phyloP scores from a whole-genome alignment of 2,329 filamentous ascomycete genomes.

The Aureobasidium zeae region DNA sequence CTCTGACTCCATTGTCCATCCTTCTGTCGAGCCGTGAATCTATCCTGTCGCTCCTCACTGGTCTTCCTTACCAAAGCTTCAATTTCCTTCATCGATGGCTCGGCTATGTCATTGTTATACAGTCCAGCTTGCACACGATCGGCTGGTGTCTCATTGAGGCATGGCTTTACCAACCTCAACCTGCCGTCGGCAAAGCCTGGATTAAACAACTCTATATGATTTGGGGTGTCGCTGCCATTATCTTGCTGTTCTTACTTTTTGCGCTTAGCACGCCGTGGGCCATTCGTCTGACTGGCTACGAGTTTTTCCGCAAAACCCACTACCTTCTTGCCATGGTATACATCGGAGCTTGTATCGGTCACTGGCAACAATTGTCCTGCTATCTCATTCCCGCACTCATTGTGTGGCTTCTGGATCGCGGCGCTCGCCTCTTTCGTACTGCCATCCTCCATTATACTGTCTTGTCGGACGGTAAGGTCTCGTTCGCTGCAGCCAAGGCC shows the following conservation, averaged over 20 bases:
- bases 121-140: constrained; percentile 60
- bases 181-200: constrained; percentile 46
- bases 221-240: constrained; percentile 62
- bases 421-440: constrained; percentile 48
- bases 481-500: constrained; percentile 50
- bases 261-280: constrained; percentile 50
- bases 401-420: constrained; percentile 57
- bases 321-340: constrained; percentile 66
- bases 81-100: constrained; percentile 71
- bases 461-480: constrained; percentile 46
- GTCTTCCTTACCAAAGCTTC: constrained; percentile 67
- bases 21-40: constrained; percentile 59
- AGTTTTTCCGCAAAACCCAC: constrained; percentile 66
- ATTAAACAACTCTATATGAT: constrained; percentile 59
- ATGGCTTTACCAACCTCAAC: constrained; percentile 62
- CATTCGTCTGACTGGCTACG: constrained; percentile 61
- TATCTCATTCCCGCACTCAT: constrained; percentile 59
- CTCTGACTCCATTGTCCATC: constrained; percentile 61
- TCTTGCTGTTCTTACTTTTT: constrained; percentile 52
- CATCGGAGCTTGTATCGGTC: constrained; percentile 65
- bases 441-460: constrained; percentile 48
- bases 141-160: constrained; percentile 60
- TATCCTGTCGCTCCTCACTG: constrained; percentile 59
- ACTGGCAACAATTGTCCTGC: constrained; percentile 59
- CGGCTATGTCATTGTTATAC: constrained; percentile 62